These are phyloP conservation scores for Daldinia concentrica DNA, from an alignment of 495 filamentous ascomycete genomes.

Conservation along the genomic window DNA sequence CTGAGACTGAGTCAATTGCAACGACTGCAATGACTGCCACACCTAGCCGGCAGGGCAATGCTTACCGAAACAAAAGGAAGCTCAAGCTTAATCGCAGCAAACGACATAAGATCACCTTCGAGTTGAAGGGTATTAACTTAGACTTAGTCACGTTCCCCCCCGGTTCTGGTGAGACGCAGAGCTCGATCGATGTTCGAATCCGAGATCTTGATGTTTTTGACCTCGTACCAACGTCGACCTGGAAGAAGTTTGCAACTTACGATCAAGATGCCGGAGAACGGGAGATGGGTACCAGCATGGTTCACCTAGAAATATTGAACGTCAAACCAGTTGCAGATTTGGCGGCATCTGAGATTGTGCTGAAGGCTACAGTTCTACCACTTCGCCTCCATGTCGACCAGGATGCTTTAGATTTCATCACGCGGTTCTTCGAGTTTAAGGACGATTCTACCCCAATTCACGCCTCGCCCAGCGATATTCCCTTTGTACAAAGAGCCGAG, in stretches of 20 bases:
- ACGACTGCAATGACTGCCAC: constrained; percentile 73
- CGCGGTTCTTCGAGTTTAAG: constrained; percentile 96
- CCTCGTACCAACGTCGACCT: constrained; percentile 93
- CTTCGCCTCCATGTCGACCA: constrained; percentile 96
- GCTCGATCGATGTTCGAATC: constrained; percentile 83
- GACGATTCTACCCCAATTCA: constrained; percentile 70
- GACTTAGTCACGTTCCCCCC: constrained; percentile 88
- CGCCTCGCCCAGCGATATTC: constrained; percentile 71
- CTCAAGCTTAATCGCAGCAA: constrained; percentile 85
- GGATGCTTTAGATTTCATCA: constrained; percentile 97
- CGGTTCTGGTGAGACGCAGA: constrained; percentile 79
- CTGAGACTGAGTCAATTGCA: constrained; percentile 88
- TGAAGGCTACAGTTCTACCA: constrained; percentile 86
- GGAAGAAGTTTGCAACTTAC: constrained; percentile 97
- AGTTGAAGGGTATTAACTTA: constrained; percentile 84
- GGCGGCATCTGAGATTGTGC: constrained; percentile 87
- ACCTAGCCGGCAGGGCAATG: constrained; percentile 60
- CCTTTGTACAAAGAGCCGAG: constrained; percentile 91
- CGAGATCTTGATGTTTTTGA: constrained; percentile 91
- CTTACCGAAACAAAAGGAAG: constrained; percentile 61
- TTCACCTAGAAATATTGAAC: constrained; percentile 86
- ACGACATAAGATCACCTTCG: constrained; percentile 94
- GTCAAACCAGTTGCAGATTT: constrained; percentile 85
- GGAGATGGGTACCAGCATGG: constrained; percentile 85
- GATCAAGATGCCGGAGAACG: constrained; percentile 86